Conservation (phyloP, 441 rosid species). For the Mallotus japonicus region DNA sequence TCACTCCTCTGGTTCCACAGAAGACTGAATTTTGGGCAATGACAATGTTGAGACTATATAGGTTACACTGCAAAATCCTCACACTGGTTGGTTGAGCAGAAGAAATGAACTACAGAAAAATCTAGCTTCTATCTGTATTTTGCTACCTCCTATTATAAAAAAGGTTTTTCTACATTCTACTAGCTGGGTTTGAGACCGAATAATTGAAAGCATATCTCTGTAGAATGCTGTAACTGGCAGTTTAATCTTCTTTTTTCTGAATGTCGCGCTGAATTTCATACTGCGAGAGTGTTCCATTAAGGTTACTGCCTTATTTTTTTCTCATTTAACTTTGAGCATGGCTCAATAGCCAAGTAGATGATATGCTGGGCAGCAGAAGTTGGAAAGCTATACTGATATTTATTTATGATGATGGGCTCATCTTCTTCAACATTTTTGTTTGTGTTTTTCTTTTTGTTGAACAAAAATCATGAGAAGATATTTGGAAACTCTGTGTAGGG, state of each 20-base stretch:
- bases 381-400: too few relatives aligned
- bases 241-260: neutral
- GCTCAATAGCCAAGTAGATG: too few relatives aligned
- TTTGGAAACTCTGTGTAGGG: too few relatives aligned
- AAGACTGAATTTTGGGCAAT: constrained; percentile 29
- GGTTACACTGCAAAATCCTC: neutral
- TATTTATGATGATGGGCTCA: too few relatives aligned
- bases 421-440: too few relatives aligned
- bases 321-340: too few relatives aligned
- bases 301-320: too few relatives aligned
- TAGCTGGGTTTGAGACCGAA: neutral
- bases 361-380: too few relatives aligned
- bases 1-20: constrained; percentile 44
- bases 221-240: neutral
- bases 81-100: neutral
- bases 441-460: too few relatives aligned
- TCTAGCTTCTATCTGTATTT: neutral
- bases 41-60: neutral
- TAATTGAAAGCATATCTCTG: neutral
- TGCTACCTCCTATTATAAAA: neutral
- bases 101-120: neutral
- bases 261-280: too few relatives aligned
- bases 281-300: too few relatives aligned
- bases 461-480: too few relatives aligned
- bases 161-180: neutral